These are phyloP conservation scores for Penicillium occitanis DNA, from an alignment of 2,329 filamentous ascomycete species.

Conservation along the genomic window DNA sequence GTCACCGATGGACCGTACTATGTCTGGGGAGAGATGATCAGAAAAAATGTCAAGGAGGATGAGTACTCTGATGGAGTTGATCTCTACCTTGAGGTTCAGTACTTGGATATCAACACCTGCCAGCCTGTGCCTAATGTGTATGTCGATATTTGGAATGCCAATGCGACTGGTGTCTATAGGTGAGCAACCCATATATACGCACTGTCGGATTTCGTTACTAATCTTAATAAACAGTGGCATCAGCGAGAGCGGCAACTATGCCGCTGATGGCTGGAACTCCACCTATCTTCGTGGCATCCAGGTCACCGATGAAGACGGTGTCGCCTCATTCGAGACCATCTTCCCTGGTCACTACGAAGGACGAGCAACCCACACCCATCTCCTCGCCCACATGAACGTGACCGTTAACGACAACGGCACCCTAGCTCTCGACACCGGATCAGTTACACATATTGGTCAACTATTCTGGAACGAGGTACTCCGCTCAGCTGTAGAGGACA, in stretches of 20 bases:
- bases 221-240: slow-evolving; percentile 21
- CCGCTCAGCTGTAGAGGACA: slow-evolving; percentile 44
- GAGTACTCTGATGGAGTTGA: slow-evolving; percentile 39
- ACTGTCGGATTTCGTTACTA: neutral
- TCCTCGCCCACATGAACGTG: slow-evolving; percentile 46
- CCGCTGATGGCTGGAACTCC: slow-evolving; percentile 32
- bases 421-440: slow-evolving; percentile 26
- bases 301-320: slow-evolving; percentile 48
- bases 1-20: slow-evolving; percentile 49
- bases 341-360: slow-evolving; percentile 51
- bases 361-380: slow-evolving; percentile 52
- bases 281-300: slow-evolving; percentile 54
- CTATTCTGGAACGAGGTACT: slow-evolving; percentile 53
- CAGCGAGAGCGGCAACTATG: slow-evolving; percentile 6
- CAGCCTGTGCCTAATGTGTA: slow-evolving; percentile 39
- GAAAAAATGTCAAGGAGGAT: slow-evolving; percentile 43
- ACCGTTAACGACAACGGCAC: slow-evolving; percentile 47
- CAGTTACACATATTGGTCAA: slow-evolving; percentile 51
- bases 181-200: neutral
- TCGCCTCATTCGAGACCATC: slow-evolving; percentile 51
- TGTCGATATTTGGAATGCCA: slow-evolving; percentile 51
- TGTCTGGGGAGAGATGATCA: slow-evolving; percentile 46
- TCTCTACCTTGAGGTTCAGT: slow-evolving; percentile 47
- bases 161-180: slow-evolving; percentile 49
- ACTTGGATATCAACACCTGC: slow-evolving; percentile 50